phyloP scores from a whole-genome alignment of 306 rosid genomes.

The apple (Malus domestica) region DNA sequence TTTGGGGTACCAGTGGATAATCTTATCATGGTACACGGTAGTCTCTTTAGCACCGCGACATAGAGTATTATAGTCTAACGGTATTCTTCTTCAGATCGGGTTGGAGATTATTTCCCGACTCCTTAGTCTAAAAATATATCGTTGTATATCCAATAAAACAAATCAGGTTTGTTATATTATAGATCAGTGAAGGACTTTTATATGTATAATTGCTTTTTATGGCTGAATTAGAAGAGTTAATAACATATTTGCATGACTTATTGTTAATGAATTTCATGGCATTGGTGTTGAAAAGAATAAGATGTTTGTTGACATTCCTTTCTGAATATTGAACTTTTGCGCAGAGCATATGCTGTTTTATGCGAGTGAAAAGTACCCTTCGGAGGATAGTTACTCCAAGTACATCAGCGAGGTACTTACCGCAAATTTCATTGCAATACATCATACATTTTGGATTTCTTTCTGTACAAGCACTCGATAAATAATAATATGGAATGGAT shows the following conservation, averaged over 20 bases:
- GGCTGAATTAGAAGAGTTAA: not conserved
- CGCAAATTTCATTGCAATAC: not conserved
- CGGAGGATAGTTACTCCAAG: slow-evolving; percentile 87
- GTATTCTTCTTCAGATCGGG: no score
- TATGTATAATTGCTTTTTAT: not conserved
- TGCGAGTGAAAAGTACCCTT: slow-evolving; percentile 93
- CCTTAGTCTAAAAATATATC: no score
- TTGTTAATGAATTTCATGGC: not conserved
- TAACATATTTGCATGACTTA: not conserved
- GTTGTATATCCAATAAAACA: no score
- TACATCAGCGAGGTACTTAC: slow-evolving; percentile 69
- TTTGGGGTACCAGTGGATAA: not conserved
- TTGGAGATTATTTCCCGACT: no score
- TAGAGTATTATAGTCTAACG: not conserved
- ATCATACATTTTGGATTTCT: not conserved
- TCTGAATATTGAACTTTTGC: slow-evolving; percentile 1
- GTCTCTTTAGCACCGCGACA: not conserved
- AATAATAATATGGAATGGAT: not conserved
- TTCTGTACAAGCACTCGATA: not conserved
- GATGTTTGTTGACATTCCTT: not conserved
- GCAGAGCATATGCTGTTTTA: slow-evolving; percentile 97
- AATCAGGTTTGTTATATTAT: not conserved
- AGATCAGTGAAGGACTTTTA: not conserved
- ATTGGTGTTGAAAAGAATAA: not conserved
- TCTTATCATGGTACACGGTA: not conserved